Evolutionary conservation across 345 rosid genomes (phyloP), one percentile per base, ranked within the genome.

Genomic region (Pistacia integerrima): DNA sequence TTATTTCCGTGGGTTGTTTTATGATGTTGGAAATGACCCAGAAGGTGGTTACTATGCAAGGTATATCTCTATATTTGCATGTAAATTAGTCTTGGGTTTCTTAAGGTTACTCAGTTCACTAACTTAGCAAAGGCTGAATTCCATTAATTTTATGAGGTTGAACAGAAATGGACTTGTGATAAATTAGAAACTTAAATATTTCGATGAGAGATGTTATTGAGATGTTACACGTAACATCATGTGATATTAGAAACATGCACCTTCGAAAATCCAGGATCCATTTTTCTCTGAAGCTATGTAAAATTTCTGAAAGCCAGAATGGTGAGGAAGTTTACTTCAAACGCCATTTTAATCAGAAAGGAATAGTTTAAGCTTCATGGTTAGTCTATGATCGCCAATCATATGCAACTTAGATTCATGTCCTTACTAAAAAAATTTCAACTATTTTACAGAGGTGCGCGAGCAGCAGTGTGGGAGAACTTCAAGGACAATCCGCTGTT

Each of bases 391-490:
- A 52, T 54, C 3, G 1, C 12, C 35, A 64, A 36, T 41, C 25
- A 30, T 41, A 6, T 65, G 1, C 62, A 25, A 74, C 11, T 33
- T 63, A 18, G 17, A 7, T 2, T 67, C 3, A 7, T 61, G 20
- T 11, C 13, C 73, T 48, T 49, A 36, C 73, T 68, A 22, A 64
- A 64, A 59, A 64, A 77, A 57, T 65, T 70, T 65, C n/a, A 8
- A 56, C 75, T 28, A 74, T 76, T 74, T 49, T 74, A 55, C 91
- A 93, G 99, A 75, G 99, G 98, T 5, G 99, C 99, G 36, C 75
- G 99, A 75, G 99, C 99, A 38, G 98, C 99, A 14, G 99, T 96
- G 28, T 96, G 99, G 99, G 99, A 96, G 86, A 96, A 94, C 84
- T 96, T 94, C 81, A 96, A 96, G 84, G 93, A 96, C 83, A 96